These are phyloP conservation scores for Spathaspora sp. DNA, from an alignment of 1,139 yeast genomes.

Conservation along the genomic window DNA sequence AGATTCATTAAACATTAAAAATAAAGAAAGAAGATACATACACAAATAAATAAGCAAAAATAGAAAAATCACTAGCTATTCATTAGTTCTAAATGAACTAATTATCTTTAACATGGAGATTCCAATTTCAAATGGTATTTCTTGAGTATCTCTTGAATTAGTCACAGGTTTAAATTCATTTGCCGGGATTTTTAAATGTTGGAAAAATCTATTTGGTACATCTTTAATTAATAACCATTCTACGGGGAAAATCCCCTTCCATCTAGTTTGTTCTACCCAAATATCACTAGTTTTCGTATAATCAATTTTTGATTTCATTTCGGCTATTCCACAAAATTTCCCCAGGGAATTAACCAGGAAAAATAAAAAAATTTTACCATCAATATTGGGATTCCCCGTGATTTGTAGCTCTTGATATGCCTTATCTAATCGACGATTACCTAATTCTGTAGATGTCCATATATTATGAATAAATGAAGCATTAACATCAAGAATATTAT, in stretches of 20 bases:
- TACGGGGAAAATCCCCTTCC: conserved; percentile 54
- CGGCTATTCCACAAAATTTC: conserved; percentile 62
- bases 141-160: conserved; percentile 63
- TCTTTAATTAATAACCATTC: conserved; percentile 54
- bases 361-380: conserved; percentile 43
- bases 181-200: conserved; percentile 41
- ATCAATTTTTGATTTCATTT: conserved; percentile 45
- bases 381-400: conserved; percentile 10
- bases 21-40: background rate
- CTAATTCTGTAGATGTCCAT: conserved; percentile 62
- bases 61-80: conserved; percentile 1
- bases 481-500: conserved; percentile 46
- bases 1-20: background rate
- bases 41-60: background rate
- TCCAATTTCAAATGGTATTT: conserved; percentile 45
- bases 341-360: conserved; percentile 64
- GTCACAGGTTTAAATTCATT: conserved; percentile 56
- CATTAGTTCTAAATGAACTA: conserved; percentile 23
- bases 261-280: conserved; percentile 50
- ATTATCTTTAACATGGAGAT: conserved; percentile 49
- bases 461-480: conserved; percentile 49
- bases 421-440: conserved; percentile 50
- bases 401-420: conserved; percentile 17
- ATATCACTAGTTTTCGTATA: conserved; percentile 37
- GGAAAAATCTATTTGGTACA: conserved; percentile 47